Base-by-base conservation (phyloP, 805 yeast genomes). In the Komagataella phaffii region DNA sequence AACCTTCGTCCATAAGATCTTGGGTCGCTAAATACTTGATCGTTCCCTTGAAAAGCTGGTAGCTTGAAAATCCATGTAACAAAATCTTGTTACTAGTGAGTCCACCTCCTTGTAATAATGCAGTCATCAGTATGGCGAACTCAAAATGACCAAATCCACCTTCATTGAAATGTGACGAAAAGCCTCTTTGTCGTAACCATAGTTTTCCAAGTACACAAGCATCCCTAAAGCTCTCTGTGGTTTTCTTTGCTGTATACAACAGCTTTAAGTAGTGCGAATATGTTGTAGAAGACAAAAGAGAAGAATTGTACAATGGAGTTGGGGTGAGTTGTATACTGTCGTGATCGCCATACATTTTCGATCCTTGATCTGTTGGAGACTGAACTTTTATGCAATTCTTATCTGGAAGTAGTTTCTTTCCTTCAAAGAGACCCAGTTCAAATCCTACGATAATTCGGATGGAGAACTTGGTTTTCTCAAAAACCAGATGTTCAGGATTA, bases 121-220 rank as follows among this genome's bases (percentile, higher is more conserved):
- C 85, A 46, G 95, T 83, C 81, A 88, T 79, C 50, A 91, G 65
- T 44, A 84, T 69, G 30, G 89, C 83, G 64, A 89, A 89, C 68
- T 93, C 98, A 64, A 88, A 88, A 58, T 84, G 86, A 10, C 98
- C 98, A 65, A 93, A 91, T 0, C 98, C 98, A 48, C 79, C 79
- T 46, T 76, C 72, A 17, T 77, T 71, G 36, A 83, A 62, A 14
- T 76, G 66, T 0, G 95, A 80, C 8, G 78, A 73, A 53, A 88
- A 79, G 0, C 95, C 96, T 57, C 96, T 76, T 67, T 93, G 98
- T 49, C 79, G 75, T 46, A 93, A 73, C 99, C 99, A 93, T 52
- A 93, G 69, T 55, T 90, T 76, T 3, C 96, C 96, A 50, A 93
- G 72, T 6, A 83, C 77, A 56, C 89, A 81, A 1, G 99, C 97